Base-by-base conservation (phyloP, 1,139 yeast species). In the Candida sp. region DNA sequence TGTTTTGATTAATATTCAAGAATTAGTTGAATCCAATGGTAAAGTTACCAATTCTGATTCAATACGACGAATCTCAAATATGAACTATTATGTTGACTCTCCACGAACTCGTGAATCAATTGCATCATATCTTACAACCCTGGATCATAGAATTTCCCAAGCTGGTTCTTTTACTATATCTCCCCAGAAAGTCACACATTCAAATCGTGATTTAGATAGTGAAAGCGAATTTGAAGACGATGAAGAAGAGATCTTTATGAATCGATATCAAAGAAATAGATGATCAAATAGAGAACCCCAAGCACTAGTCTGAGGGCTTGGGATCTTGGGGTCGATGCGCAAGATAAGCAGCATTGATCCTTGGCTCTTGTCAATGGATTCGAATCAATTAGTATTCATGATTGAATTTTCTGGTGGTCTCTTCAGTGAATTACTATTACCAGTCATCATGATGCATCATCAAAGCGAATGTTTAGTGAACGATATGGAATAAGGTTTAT, bases 171-270 rank as follows among this genome's bases (percentile, higher is more conserved):
- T 25, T 25, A 11, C 11, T 7, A 32, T 32, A 32, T 9, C 34
- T 7, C 19, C 34, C 6, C 12, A 6, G 11, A 32, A n/a, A 11
- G 19, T n/a, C 22, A 23, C 19, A 32, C 5, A 38, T 35, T 32
- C 34, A n/a, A 33, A 40, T 12, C 37, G 37, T 19, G 47, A 41
- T 8, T 48, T 45, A n/a, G 58, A 52, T 9, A 38, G 42, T 9
- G 46, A 33, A 6, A 50, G 56, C 29, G 62, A 58, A 41, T 57
- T 56, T 45, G 60, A 56, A 22, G 59, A 55, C 36, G 57, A 55
- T 30, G 47, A 46, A n/a, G 47, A 46, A n/a, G 21, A 22, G 19
- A 7, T 25, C 9, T 25, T 33, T 23, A 15, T 22, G 27, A 39
- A 33, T 5, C 15, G 33, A 33, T 22, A 23, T 21, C 11, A 23